A percentile compares a stretch with the other conserved stretches of the same genome.
Conservation (phyloP, 2,329 filamentous ascomycete species). For the Pseudopithomyces maydicus region DNA sequence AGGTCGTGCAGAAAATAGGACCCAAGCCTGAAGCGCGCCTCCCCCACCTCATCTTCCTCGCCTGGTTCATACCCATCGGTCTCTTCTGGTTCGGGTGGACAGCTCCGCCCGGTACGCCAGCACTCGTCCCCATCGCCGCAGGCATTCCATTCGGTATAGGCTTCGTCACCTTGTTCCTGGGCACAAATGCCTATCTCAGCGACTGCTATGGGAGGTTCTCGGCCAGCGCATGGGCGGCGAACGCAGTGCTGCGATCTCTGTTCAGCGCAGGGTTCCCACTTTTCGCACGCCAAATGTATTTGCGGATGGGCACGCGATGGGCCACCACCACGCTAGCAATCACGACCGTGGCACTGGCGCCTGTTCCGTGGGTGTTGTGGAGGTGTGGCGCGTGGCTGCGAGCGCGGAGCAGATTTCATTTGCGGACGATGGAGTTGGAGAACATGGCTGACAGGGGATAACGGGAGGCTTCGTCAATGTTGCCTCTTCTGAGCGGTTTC, state of each 20-base stretch:
- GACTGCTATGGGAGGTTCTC: constrained; percentile 11
- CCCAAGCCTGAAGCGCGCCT: constrained; percentile 68
- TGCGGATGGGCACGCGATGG: constrained; percentile 36
- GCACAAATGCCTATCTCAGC: constrained; percentile 6
- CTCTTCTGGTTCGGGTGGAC: constrained; percentile 71
- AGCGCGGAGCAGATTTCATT: constrained; percentile 3
- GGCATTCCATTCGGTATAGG: constrained; percentile 13
- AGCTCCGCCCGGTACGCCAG: constrained; percentile 63
- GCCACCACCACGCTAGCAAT: constrained; percentile 39
- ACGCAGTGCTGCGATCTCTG: constrained; percentile 57
- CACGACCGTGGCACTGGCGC: constrained; percentile 40
- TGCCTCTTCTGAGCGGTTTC: not conserved
- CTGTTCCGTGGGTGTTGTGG: constrained; percentile 47
- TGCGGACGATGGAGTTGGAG: constrained; percentile 8
- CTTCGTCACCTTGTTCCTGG: constrained; percentile 12
- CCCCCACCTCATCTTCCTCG: constrained; percentile 66
- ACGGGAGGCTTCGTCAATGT: too few relatives aligned
- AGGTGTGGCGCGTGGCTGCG: constrained; percentile 3
- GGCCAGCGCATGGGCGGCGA: constrained; percentile 11
- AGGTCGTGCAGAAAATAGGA: constrained; percentile 5
- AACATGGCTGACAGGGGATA: not conserved
- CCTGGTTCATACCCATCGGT: constrained; percentile 63
- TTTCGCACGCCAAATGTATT: constrained; percentile 58
- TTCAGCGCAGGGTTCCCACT: constrained; percentile 64
- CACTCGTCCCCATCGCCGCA: constrained; percentile 53